Evolutionary conservation across 495 filamentous ascomycete genomes (phyloP).

Genomic region (Corynascus novoguineensis): DNA sequence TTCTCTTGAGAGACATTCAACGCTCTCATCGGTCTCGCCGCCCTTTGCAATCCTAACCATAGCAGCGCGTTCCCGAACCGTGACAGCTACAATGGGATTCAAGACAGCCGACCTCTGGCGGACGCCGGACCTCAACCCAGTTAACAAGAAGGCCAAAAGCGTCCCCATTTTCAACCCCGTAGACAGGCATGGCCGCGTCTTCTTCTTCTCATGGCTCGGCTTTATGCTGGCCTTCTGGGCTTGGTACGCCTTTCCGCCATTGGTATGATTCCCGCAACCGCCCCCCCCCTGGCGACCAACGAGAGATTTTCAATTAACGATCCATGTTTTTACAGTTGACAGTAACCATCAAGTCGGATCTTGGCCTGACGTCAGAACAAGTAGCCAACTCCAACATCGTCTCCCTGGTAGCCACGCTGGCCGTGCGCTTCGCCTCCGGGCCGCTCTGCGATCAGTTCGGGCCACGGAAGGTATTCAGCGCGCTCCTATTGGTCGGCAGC

Average conservation of each 20-base stretch:
- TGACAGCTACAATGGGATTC: conserved; percentile 31
- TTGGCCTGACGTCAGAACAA: conserved; percentile 63
- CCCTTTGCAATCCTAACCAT: neutral
- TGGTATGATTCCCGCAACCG: conserved; percentile 53
- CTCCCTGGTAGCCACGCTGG: conserved; percentile 73
- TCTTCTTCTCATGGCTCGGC: conserved; percentile 91
- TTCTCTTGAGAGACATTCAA: neutral
- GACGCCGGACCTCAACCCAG: conserved; percentile 62
- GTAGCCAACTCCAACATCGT: conserved; percentile 90
- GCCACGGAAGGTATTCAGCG: conserved; percentile 74
- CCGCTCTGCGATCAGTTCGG: conserved; percentile 82
- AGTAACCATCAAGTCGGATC: conserved; percentile 70
- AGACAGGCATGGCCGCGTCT: conserved; percentile 79
- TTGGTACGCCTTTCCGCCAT: conserved; percentile 81
- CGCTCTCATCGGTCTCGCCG: neutral
- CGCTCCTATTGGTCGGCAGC: conserved; percentile 64
- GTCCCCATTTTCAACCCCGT: conserved; percentile 78
- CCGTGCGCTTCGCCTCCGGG: conserved; percentile 77
- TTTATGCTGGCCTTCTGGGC: conserved; percentile 96
- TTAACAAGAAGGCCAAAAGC: conserved; percentile 72
- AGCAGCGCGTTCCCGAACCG: neutral
- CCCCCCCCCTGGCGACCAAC: no score
- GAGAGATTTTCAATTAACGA: no score
- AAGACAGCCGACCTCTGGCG: conserved; percentile 50
- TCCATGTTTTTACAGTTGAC: no score